phyloP scores from a whole-genome alignment of 345 rosid species.

The Euclidium syriacum region DNA sequence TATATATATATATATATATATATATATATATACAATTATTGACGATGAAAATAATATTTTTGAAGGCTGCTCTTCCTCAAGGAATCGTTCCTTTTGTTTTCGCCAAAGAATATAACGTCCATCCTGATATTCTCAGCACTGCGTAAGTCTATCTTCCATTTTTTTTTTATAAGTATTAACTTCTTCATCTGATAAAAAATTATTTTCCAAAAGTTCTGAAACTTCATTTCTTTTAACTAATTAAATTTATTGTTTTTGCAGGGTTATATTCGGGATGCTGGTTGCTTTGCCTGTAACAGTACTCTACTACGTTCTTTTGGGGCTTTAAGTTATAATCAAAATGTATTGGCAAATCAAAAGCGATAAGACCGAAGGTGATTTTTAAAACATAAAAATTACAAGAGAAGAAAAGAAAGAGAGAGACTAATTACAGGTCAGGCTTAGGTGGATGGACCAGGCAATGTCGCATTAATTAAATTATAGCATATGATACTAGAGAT shows the following conservation, averaged over 20 bases:
- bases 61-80: conserved; percentile 76
- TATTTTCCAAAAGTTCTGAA: background rate
- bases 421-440: conserved; percentile 28
- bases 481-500: conserved; percentile 19
- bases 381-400: background rate
- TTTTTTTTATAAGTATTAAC: background rate
- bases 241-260: conserved; percentile 10
- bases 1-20: no score
- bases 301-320: conserved; percentile 39
- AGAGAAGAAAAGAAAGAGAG: background rate
- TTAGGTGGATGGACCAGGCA: conserved; percentile 32
- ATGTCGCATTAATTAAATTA: conserved; percentile 25
- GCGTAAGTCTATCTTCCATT: conserved; percentile 60
- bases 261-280: conserved; percentile 50
- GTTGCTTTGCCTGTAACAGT: conserved; percentile 45
- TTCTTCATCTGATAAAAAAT: background rate
- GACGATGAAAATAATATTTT: background rate
- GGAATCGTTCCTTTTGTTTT: conserved; percentile 68
- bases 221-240: background rate
- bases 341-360: conserved; percentile 12
- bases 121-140: conserved; percentile 66
- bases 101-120: conserved; percentile 64
- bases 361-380: conserved; percentile 12
- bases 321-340: conserved; percentile 22
- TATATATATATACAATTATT: background rate